Evolutionary conservation across 1,284 basidiomycete species (phyloP).

Genomic region (Melampsora allii-populina): DNA sequence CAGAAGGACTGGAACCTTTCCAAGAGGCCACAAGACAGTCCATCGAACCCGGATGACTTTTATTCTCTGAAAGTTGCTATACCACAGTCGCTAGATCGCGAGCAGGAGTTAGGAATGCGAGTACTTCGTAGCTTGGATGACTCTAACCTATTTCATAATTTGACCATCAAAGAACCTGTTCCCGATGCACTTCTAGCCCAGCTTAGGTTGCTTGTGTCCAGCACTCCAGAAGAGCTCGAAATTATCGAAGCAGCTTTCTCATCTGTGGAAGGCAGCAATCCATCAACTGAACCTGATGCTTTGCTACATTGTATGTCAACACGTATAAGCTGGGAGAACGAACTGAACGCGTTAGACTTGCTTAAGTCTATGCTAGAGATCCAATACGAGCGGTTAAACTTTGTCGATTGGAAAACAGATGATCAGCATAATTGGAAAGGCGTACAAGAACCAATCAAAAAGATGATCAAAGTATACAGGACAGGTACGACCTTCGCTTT

Average conservation of each 20-base stretch:
- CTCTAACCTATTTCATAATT: slow-evolving; percentile 2
- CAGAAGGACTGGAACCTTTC: slow-evolving; percentile 28
- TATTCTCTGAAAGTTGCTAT: slow-evolving; percentile 17
- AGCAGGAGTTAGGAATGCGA: not conserved
- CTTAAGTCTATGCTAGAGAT: slow-evolving; percentile 5
- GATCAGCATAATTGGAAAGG: slow-evolving; percentile 5
- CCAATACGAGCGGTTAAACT: not conserved
- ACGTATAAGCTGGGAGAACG: slow-evolving; percentile 23
- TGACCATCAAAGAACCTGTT: not conserved
- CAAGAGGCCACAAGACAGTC: not conserved
- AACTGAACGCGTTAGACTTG: slow-evolving; percentile 24
- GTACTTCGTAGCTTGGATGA: slow-evolving; percentile 8
- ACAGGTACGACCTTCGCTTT: slow-evolving; percentile 2
- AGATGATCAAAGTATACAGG: slow-evolving; percentile 27
- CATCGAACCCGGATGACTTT: slow-evolving; percentile 32
- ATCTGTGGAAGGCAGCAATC: not conserved
- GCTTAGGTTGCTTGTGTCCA: slow-evolving; percentile 15
- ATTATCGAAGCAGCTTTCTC: not conserved
- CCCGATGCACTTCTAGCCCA: slow-evolving; percentile 10
- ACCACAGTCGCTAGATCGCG: not conserved
- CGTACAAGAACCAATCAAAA: slow-evolving; percentile 12
- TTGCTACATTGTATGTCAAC: not conserved
- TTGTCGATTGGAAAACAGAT: not conserved
- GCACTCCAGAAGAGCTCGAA: slow-evolving; percentile 5
- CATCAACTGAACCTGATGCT: not conserved